Conservation (phyloP, 2,329 filamentous ascomycete species). For the Diaporthe humulicola region DNA sequence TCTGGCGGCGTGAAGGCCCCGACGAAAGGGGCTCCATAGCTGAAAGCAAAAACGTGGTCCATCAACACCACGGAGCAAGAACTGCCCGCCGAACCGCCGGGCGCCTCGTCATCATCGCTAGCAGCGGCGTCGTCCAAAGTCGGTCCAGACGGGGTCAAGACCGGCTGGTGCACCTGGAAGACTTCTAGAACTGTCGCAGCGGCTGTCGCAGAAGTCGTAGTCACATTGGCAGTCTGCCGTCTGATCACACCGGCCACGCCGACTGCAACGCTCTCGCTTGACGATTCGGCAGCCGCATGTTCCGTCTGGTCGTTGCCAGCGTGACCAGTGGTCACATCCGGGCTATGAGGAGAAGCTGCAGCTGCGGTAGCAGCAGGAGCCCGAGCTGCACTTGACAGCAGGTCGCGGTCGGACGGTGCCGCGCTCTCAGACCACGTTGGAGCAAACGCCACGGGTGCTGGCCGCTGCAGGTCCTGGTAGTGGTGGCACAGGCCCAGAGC, state of each 20-base stretch:
- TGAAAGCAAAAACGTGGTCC: slow-evolving; percentile 77
- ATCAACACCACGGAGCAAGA: slow-evolving; percentile 72
- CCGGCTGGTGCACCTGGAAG: slow-evolving; percentile 78
- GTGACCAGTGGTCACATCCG: slow-evolving; percentile 16
- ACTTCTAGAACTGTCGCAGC: slow-evolving; percentile 65
- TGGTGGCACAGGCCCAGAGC: slow-evolving; percentile 26
- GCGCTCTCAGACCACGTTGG: slow-evolving; percentile 20
- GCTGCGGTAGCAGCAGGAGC: neutral
- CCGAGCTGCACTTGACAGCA: neutral
- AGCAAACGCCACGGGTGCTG: neutral
- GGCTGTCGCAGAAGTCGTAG: slow-evolving; percentile 44
- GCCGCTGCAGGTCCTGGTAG: slow-evolving; percentile 1
- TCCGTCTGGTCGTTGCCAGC: slow-evolving; percentile 4
- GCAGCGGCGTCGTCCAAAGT: slow-evolving; percentile 48
- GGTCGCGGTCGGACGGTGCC: slow-evolving; percentile 31
- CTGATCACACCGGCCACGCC: slow-evolving; percentile 26
- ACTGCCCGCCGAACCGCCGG: slow-evolving; percentile 38
- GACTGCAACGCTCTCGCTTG: slow-evolving; percentile 13
- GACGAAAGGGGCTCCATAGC: slow-evolving; percentile 81
- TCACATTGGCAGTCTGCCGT: slow-evolving; percentile 35
- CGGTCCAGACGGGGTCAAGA: slow-evolving; percentile 64
- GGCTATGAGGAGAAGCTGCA: neutral
- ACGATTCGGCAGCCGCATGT: slow-evolving; percentile 13
- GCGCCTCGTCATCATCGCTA: neutral
- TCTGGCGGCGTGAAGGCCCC: slow-evolving; percentile 77